phyloP scores from a whole-genome alignment of 208 protist species.

The Novymonas esmeraldas region DNA sequence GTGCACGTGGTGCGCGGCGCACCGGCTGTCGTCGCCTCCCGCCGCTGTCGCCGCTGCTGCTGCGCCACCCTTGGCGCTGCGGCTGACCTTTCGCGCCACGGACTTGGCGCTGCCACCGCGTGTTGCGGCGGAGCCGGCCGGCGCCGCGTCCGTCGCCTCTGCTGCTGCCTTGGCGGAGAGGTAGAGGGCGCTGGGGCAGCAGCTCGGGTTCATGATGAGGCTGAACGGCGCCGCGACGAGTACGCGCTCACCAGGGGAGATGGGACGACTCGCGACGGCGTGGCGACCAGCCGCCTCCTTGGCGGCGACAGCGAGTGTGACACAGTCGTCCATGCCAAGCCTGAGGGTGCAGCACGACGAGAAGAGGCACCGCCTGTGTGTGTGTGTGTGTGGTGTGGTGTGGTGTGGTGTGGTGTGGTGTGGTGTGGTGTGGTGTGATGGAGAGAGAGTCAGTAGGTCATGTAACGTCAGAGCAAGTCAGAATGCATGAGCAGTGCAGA shows the following conservation, averaged over 20 bases:
- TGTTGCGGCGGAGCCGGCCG: not conserved
- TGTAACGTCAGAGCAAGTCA: too few relatives aligned
- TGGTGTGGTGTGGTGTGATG: too few relatives aligned
- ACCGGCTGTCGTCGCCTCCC: not conserved
- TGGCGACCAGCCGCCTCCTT: conserved; percentile 55
- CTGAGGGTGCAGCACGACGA: too few relatives aligned
- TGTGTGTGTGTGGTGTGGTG: not conserved
- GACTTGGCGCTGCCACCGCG: conserved; percentile 1
- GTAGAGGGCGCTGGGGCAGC: conserved; percentile 50
- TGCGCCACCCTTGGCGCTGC: not conserved
- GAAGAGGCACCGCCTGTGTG: too few relatives aligned
- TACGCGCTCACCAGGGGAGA: conserved; percentile 65
- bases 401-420: too few relatives aligned
- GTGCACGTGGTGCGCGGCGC: conserved; percentile 7
- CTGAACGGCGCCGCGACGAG: conserved; percentile 57
- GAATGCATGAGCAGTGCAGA: too few relatives aligned
- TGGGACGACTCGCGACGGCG: conserved; percentile 39
- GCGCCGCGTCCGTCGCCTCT: not conserved
- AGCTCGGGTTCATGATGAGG: conserved; percentile 50
- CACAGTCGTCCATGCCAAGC: conserved; percentile 26
- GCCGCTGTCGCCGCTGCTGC: not conserved
- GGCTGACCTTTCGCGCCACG: not conserved
- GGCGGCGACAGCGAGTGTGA: conserved; percentile 27
- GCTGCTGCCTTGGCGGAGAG: conserved; percentile 32
- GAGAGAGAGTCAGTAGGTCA: too few relatives aligned